A percentile compares a stretch with the other conserved stretches of the same genome.
Evolutionary conservation across 225 moss, liverwort and hornwort species (phyloP).

Genomic region (Anthoceros angustus): DNA sequence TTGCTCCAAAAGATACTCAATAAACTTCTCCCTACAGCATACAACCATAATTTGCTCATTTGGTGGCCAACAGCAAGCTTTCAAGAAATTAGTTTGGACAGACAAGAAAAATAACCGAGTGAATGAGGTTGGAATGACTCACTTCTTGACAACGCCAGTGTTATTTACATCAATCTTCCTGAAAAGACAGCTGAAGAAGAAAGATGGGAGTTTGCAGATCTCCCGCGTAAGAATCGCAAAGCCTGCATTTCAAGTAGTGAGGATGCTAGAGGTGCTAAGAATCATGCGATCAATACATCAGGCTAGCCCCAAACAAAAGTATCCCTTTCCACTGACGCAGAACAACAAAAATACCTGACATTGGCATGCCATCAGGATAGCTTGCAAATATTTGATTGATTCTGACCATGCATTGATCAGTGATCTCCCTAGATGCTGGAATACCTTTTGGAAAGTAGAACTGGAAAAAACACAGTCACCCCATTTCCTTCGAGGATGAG

Average conservation of each 20-base stretch:
- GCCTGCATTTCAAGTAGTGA: slow-evolving; percentile 20
- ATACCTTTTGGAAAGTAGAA: slow-evolving; percentile 86
- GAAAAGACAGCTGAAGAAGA: slow-evolving; percentile 70
- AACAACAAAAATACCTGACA: slow-evolving; percentile 24
- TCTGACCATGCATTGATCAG: slow-evolving; percentile 40
- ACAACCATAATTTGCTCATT: not conserved
- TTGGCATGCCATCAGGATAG: slow-evolving; percentile 60
- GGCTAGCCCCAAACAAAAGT: not conserved
- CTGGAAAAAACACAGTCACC: slow-evolving; percentile 30
- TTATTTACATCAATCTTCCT: slow-evolving; percentile 53
- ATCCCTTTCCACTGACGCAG: not conserved
- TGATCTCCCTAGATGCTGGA: slow-evolving; percentile 66
- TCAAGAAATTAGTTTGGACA: slow-evolving; percentile 10
- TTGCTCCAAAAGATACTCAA: slow-evolving; percentile 61
- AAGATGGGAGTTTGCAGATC: slow-evolving; percentile 87
- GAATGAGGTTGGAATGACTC: slow-evolving; percentile 13
- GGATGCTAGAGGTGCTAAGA: slow-evolving; percentile 1
- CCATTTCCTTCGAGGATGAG: slow-evolving; percentile 9
- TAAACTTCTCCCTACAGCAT: slow-evolving; percentile 52
- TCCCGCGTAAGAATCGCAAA: slow-evolving; percentile 74
- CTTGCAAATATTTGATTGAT: slow-evolving; percentile 61
- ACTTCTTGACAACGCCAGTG: slow-evolving; percentile 62
- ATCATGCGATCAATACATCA: not conserved
- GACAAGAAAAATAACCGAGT: not conserved
- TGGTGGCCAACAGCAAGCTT: not conserved